phyloP scores from a whole-genome alignment of 306 rosid genomes.

The Dalbergia cochinchinensis region DNA sequence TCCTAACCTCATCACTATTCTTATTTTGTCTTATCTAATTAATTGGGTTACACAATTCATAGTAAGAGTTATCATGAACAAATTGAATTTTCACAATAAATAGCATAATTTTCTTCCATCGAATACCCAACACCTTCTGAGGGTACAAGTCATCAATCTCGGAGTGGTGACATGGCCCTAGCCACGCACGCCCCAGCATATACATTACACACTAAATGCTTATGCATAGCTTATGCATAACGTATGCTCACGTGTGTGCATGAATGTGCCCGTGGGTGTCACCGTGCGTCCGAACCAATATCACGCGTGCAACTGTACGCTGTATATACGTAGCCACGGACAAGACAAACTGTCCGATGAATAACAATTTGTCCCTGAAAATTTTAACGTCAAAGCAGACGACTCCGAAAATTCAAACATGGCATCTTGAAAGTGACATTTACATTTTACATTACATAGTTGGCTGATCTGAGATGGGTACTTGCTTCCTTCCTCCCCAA shows the following conservation, averaged over 20 bases:
- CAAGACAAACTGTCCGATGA: background rate
- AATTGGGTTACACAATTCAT: too few relatives aligned
- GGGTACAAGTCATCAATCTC: too few relatives aligned
- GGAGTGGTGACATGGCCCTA: background rate
- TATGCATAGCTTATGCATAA: background rate
- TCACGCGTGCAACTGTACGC: background rate
- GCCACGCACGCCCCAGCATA: background rate
- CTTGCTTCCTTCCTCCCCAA: constrained; percentile 4
- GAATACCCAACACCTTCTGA: background rate
- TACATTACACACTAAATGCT: background rate
- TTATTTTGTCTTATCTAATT: too few relatives aligned
- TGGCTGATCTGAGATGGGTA: background rate
- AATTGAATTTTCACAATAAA: too few relatives aligned
- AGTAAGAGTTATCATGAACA: too few relatives aligned
- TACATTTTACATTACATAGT: background rate
- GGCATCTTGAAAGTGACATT: background rate
- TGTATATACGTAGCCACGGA: background rate
- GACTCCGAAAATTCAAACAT: background rate
- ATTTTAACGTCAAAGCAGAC: background rate
- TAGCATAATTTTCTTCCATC: too few relatives aligned
- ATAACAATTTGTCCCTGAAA: background rate
- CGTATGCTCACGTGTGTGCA: background rate
- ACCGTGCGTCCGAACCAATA: background rate
- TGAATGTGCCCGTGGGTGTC: background rate
- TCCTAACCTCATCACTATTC: too few relatives aligned